Percentiles rank a stretch among this genome's conserved stretches.
Evolutionary conservation across 345 rosid species (phyloP).

Genomic region (Noccaea bulbosa): DNA sequence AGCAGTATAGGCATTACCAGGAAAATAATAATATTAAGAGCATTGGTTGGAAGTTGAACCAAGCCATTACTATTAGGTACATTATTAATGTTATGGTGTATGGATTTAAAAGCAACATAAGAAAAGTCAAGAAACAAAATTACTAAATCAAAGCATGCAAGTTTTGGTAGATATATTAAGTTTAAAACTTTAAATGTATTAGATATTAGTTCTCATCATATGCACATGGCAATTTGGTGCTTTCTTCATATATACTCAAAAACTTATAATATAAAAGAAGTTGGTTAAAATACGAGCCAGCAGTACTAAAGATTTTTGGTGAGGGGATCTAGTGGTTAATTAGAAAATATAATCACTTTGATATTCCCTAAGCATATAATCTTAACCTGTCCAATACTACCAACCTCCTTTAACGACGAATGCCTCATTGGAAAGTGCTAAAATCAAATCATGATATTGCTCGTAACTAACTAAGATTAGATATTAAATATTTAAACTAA

Average conservation of each 20-base stretch:
- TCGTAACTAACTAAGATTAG: constrained; percentile 32
- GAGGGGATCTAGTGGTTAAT: constrained; percentile 31
- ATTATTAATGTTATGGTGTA: constrained; percentile 20
- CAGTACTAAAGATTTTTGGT: constrained; percentile 21
- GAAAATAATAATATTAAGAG: not conserved
- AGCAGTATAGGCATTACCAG: too few species aligned
- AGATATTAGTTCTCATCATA: constrained; percentile 25
- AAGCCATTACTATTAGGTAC: constrained; percentile 1
- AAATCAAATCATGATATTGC: constrained; percentile 33
- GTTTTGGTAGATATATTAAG: constrained; percentile 12
- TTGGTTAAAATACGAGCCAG: constrained; percentile 37
- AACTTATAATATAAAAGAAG: constrained; percentile 14
- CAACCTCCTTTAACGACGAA: constrained; percentile 38
- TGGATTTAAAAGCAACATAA: constrained; percentile 23
- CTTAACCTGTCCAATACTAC: constrained; percentile 38
- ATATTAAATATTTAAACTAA: not conserved
- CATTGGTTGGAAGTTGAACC: constrained; percentile 36
- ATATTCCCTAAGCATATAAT: constrained; percentile 38
- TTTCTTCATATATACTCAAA: constrained; percentile 35
- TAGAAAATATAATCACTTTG: constrained; percentile 23
- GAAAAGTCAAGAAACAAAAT: constrained; percentile 25
- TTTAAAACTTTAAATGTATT: not conserved
- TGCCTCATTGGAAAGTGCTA: constrained; percentile 23
- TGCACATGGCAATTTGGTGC: constrained; percentile 42
- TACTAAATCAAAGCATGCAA: constrained; percentile 26